Base-by-base conservation (phyloP, 202 grass and related monocot genomes). In the Digitaria exilis region DNA sequence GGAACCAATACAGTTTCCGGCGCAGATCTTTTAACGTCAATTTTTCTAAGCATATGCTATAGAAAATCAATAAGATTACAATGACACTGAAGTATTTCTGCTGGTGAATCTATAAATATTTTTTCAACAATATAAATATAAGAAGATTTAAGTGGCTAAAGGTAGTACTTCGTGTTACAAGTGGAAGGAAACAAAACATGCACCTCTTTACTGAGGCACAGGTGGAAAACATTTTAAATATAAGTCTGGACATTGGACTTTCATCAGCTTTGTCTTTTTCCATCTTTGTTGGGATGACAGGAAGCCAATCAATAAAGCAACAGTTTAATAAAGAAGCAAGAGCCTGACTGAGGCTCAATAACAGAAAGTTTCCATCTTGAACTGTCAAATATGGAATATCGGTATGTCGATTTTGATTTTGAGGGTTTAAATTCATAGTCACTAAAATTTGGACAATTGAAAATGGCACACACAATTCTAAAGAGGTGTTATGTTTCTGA, bases 391-490 rank as follows among this genome's bases (percentile, higher is more conserved):
- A 72, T 78, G 56, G 34, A 46, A 69, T 75, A 10, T 18, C 21
- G 22, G 34, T 56, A 60, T 75, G 19, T 22, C 43, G 42, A 7
- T 87, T 64, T 76, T 86, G 18, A 52, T 41, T 62, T 82, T 80
- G 18, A 70, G 52, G 59, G 52, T 71, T 79, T 28, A 65, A 79
- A 65, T 22, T 81, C 25, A 15, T 24, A 68, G 25, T 48, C 26
- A 14, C 9, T 12, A 46, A 24, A 34, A 18, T 82, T 64, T 44
- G 26, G 51, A 41, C 34, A 51, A 51, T 61, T 21, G 22, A 21
- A 88, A 77, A 77, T 55, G 4, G 4, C 21, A 65, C 9, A 67
- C 51, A 71, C 11, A 76, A 46, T 69, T 21, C 26, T 50, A 21
- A 62, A 24, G 31, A 80, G 77, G 30, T 9, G 41, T n/a, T 18